Evolutionary conservation across 495 filamentous ascomycete genomes (phyloP).

Genomic region (Clavariopsis aquatica): DNA sequence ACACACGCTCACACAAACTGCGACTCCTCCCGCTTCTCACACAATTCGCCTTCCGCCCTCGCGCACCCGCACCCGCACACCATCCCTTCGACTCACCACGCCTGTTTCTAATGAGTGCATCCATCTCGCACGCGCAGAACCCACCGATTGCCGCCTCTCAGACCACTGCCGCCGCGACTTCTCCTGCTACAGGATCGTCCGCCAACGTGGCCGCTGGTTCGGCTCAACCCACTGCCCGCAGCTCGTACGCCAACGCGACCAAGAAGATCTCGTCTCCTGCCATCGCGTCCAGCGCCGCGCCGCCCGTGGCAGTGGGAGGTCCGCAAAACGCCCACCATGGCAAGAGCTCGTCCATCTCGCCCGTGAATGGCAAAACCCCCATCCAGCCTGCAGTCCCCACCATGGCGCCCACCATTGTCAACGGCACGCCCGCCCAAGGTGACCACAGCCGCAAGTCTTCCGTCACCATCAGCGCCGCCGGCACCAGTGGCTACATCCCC

Average conservation of each 20-base stretch:
- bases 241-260: conserved; percentile 70
- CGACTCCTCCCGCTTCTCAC: neutral
- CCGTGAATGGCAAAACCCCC: conserved; percentile 78
- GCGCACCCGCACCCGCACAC: conserved; percentile 12
- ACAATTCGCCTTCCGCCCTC: conserved; percentile 5
- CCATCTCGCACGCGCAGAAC: conserved; percentile 46
- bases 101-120: conserved; percentile 48
- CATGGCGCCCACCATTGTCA: conserved; percentile 57
- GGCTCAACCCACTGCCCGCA: conserved; percentile 54
- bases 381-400: conserved; percentile 68
- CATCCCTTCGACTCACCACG: conserved; percentile 6
- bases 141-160: conserved; percentile 57
- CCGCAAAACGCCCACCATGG: conserved; percentile 71
- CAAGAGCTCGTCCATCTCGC: conserved; percentile 72
- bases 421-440: conserved; percentile 54
- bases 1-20: conserved; percentile 38
- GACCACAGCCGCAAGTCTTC: conserved; percentile 83
- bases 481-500: conserved; percentile 68
- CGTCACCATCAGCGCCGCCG: conserved; percentile 81
- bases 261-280: conserved; percentile 72
- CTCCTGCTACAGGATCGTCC: conserved; percentile 63
- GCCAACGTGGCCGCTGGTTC: conserved; percentile 65
- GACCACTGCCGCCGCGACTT: conserved; percentile 56
- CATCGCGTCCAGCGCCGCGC: conserved; percentile 68
- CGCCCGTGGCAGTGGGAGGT: conserved; percentile 68